Base-by-base conservation (phyloP, 768 basidiomycete species). In the Hypholoma sublateritium region DNA sequence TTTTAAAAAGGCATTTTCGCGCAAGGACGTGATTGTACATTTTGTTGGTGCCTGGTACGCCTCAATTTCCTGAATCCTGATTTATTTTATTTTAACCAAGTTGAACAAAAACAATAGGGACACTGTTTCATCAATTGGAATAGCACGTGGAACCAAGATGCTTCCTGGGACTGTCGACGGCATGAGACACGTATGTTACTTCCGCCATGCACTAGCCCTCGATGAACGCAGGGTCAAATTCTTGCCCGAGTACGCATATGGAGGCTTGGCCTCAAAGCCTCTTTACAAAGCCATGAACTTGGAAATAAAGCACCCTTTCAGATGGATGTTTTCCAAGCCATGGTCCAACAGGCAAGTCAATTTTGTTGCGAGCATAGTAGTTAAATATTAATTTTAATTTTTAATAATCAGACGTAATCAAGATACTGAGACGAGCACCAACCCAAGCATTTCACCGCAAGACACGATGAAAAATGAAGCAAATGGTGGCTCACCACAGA, bases 171-270 rank as follows among this genome's bases (percentile, higher is more conserved):
- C 64, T 14, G 46, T 59, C 43, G 32, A 64, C 41, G 62, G 60
- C 0, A 65, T 65, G 62, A 25, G 49, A 1, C 70, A 72, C 41
- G 62, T 72, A 16, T 70, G 70, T 34, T 67, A 61, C 47, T 71
- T 74, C 47, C 69, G 73, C 4, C 73, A 74, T 63, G 72, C 73
- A 3, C 66, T 74, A 2, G 71, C 73, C 9, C 60, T 74, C 13
- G 73, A 74, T 42, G 73, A 74, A 47, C 67, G 70, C 16, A 60
- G 73, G 5, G 73, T 72, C 21, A 74, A 74, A 54, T 74, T 72
- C 50, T 49, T 71, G 14, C 72, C 72, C 0, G 70, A 72, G 51
- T 73, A 64, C 49, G 59, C 50, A 42, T 22, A 57, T 51, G 55
- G 66, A 34, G 49, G 67, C 9, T 52, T 42, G 24, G 50, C n/a